phyloP scores from a whole-genome alignment of 305 asterid species.

The Fraxinus sp. region DNA sequence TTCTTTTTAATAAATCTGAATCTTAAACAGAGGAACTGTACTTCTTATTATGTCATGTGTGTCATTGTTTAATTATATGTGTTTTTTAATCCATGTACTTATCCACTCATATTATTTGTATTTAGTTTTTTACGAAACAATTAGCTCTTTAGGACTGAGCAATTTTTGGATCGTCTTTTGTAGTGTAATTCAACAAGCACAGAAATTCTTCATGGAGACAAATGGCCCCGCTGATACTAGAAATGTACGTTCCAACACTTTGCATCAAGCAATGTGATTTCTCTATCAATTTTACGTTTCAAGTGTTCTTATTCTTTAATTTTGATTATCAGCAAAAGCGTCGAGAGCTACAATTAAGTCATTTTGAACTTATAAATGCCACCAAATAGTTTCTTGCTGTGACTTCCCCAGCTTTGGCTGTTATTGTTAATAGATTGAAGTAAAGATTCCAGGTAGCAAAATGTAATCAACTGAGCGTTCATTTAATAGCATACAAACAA shows the following conservation, averaged over 20 bases:
- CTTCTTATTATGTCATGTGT: slow-evolving; percentile 18
- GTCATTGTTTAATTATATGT: not conserved
- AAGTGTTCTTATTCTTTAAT: slow-evolving; percentile 4
- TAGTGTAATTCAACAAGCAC: slow-evolving; percentile 86
- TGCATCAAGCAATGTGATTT: slow-evolving; percentile 15
- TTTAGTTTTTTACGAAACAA: slow-evolving; percentile 10
- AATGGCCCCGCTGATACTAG: slow-evolving; percentile 57
- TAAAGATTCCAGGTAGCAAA: slow-evolving; percentile 1
- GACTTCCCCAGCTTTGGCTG: not conserved
- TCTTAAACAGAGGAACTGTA: not conserved
- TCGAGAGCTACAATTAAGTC: too few species aligned
- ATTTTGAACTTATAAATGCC: not conserved
- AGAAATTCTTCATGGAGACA: slow-evolving; percentile 74
- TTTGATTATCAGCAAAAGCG: slow-evolving; percentile 5
- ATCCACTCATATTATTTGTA: not conserved
- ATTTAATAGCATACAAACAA: not conserved
- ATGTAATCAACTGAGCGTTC: not conserved
- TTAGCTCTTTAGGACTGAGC: slow-evolving; percentile 32
- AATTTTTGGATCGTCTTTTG: slow-evolving; percentile 34
- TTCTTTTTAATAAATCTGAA: not conserved
- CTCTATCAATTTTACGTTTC: slow-evolving; percentile 17
- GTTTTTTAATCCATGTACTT: not conserved
- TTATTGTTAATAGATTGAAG: not conserved
- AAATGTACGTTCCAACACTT: slow-evolving; percentile 54
- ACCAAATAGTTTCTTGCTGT: not conserved